Evolutionary conservation across 2,329 filamentous ascomycete genomes (phyloP).

Genomic region (Pseudogymnoascus sp.): DNA sequence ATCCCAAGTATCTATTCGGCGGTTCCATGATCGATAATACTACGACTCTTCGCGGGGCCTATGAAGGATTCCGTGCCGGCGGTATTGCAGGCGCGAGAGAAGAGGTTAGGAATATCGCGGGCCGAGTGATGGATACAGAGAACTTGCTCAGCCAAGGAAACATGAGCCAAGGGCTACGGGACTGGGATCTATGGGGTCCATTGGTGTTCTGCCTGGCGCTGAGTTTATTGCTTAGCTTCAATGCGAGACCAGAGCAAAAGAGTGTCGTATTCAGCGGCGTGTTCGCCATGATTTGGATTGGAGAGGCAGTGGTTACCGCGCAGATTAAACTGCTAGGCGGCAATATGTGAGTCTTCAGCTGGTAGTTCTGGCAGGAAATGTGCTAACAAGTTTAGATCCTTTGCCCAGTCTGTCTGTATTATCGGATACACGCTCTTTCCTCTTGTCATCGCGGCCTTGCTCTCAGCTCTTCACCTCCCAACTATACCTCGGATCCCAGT

Average conservation of each 20-base stretch:
- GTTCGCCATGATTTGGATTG: constrained; percentile 95
- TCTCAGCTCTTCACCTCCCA: constrained; percentile 75
- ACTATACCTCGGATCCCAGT: constrained; percentile 81
- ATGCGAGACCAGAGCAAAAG: constrained; percentile 71
- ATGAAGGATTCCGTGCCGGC: constrained; percentile 52
- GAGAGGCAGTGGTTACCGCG: constrained; percentile 91
- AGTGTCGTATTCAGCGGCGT: constrained; percentile 91
- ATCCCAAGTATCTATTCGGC: constrained; percentile 83
- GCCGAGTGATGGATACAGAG: constrained; percentile 58
- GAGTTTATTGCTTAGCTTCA: constrained; percentile 79
- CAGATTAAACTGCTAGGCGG: constrained; percentile 96
- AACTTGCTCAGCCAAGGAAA: constrained; percentile 51
- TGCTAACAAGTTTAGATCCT: constrained; percentile 59
- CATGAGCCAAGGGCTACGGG: constrained; percentile 84
- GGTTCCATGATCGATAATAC: constrained; percentile 57
- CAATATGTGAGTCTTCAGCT: constrained; percentile 69
- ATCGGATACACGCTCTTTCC: constrained; percentile 98
- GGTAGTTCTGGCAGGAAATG: constrained; percentile 10
- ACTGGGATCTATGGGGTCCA: constrained; percentile 98
- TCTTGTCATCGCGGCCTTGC: constrained; percentile 81
- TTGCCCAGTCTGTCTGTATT: constrained; percentile 94
- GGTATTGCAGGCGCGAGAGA: constrained; percentile 54
- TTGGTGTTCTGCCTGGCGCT: constrained; percentile 88
- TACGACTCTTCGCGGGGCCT: constrained; percentile 50
- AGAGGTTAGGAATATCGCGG: constrained; percentile 54